Base-by-base conservation (phyloP, 2,329 filamentous ascomycete genomes). In the Ascomycota sp. region DNA sequence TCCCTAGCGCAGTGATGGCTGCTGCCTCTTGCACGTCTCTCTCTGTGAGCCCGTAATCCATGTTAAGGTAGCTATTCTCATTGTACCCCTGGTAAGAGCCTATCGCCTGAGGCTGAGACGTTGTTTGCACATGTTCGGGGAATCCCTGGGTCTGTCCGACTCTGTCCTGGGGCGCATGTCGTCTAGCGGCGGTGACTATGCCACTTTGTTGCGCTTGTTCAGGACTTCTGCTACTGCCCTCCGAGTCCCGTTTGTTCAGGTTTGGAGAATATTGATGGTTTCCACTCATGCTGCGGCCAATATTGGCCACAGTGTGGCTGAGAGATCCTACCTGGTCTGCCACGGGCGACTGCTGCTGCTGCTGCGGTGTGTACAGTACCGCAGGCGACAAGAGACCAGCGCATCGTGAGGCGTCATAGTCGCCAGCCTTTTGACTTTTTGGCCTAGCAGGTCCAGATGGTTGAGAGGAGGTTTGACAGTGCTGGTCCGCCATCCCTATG, bases 21-120 rank as follows among this genome's bases (percentile, higher is more conserved):
- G 37, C 34, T 15, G 36, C 33, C 23, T 39, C 35, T 25, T 38
- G 37, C 4, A 39, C 36, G 25, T 38, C 35, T 9, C 37, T 33
- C 11, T 39, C 36, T 9, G 38, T 40, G 6, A 40, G 32, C 9
- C 37, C 36, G 20, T 44, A 43, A 23, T 45, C 40, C 33, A 46
- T 41, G 23, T 41, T 34, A 13, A 44, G 31, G 10, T 45, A 46
- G 28, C 31, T 40, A 23, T 40, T 39, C 19, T 39, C 37, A 4
- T 28, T 20, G 25, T 40, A 46, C 22, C 31, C 30, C 4, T 36
- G 36, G 25, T 41, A 41, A 15, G 37, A 34, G 20, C 23, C 28
- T 22, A 43, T 33, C 20, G 29, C 30, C 7, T 34, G 28, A 8
- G 37, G 25, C 10, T 35, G 32, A 5, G 34, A 13, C n/a, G 37